A percentile compares a stretch with the other conserved stretches of the same genome.
Conservation (phyloP, 768 basidiomycete genomes). For the Kwoniella shandongensis region DNA sequence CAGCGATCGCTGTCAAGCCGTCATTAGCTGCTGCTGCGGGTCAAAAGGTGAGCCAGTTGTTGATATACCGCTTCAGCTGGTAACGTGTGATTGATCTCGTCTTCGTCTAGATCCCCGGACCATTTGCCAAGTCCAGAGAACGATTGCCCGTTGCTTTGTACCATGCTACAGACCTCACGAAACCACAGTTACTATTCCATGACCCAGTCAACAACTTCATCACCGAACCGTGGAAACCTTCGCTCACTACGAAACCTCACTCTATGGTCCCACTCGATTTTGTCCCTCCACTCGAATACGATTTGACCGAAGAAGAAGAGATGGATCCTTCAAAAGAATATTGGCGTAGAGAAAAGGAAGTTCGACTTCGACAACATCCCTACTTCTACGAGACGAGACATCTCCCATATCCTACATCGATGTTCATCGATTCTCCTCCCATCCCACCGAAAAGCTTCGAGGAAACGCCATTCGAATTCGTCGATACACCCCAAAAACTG, state of each 20-base stretch:
- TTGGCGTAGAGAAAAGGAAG: conserved; percentile 10
- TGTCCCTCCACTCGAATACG: conserved; percentile 22
- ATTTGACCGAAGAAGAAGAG: conserved; percentile 14
- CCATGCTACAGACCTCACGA: conserved; percentile 71
- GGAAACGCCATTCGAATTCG: conserved; percentile 68
- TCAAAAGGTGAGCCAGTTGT: conserved; percentile 23
- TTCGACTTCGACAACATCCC: conserved; percentile 58
- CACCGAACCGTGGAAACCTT: conserved; percentile 65
- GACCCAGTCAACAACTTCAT: conserved; percentile 63
- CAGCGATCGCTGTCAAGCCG: conserved; percentile 36
- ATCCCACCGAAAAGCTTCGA: conserved; percentile 62
- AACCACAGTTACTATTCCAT: conserved; percentile 78
- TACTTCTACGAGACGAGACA: conserved; percentile 83
- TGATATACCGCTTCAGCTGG: no score
- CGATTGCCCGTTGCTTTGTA: conserved; percentile 56
- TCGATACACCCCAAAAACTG: conserved; percentile 64
- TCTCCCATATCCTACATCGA: conserved; percentile 66
- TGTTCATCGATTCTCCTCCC: conserved; percentile 62
- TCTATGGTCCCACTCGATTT: conserved; percentile 80
- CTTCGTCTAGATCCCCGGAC: conserved; percentile 24
- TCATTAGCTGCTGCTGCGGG: conserved; percentile 22
- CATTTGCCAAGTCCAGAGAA: conserved; percentile 23
- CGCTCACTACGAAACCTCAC: conserved; percentile 74
- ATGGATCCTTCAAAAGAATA: conserved; percentile 16
- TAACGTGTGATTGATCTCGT: conserved; percentile 15